Base-by-base conservation (phyloP, 148 eudicot genomes). In the Nepenthes gracilis region DNA sequence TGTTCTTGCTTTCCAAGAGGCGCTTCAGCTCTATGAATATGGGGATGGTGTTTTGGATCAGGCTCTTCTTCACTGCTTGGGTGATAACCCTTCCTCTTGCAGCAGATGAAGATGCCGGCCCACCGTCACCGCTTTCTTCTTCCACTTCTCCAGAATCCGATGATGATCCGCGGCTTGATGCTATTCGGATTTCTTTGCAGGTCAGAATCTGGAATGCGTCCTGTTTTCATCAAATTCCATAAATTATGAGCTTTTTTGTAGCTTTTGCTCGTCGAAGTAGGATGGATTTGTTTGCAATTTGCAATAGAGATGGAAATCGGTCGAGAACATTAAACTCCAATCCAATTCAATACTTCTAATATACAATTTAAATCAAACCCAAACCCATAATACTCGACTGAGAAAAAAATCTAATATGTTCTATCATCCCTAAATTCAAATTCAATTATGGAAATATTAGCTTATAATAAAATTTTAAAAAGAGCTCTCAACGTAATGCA, bases 1-100 rank as follows among this genome's bases (percentile, higher is more conserved):
- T 93, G 76, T 88, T 89, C 64, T 79, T 93, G 75, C 75, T 73
- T 66, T 86, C 92, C 9, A 93, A 54, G 8, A 82, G 80, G 34
- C 92, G 79, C 77, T 93, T 93, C 32, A 93, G 67, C 80, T 93
- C 99, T 57, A 93, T 83, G 78, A 93, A 93, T 43, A 93, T 86
- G 37, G 99, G 99, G 67, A 93, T 84, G 9, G 91, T 83, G 76
- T 86, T 93, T 54, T 93, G 99, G 60, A 93, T 83, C 2, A 93
- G 87, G 60, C 92, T 77, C 74, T 93, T 93, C 43, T 81, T 84
- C 23, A 89, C 86, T 38, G 83, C 97, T 79, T 86, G 96, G 58
- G 97, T 88, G 62, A 93, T 86, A 58, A 78, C 82, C 62, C 86
- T 71, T 75, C 99, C 98, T 76, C 78, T 84, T 15, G 80, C 79